phyloP scores from a whole-genome alignment of 768 basidiomycete species.

The Saitozyma sp. region DNA sequence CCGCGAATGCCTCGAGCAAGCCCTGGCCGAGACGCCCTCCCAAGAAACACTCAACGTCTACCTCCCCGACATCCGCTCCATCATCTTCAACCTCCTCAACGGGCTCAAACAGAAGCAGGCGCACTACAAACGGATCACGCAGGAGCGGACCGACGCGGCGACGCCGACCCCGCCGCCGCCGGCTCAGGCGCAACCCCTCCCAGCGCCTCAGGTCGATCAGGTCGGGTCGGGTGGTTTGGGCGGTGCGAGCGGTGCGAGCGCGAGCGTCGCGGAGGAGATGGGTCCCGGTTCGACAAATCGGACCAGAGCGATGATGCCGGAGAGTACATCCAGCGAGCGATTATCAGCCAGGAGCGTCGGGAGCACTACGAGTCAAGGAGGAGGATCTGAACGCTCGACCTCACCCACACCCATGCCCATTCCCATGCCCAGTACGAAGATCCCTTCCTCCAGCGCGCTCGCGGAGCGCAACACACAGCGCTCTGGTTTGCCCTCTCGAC shows the following conservation, averaged over 20 bases:
- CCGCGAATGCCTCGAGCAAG: slow-evolving; percentile 81
- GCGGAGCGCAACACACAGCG: slow-evolving; percentile 30
- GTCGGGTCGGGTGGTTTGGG: too few species aligned
- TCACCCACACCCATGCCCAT: too few species aligned
- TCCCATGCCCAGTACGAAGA: slow-evolving; percentile 11
- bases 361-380: too few species aligned
- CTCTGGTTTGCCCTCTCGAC: slow-evolving; percentile 34
- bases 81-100: slow-evolving; percentile 88
- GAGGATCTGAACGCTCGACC: too few species aligned
- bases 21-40: slow-evolving; percentile 85
- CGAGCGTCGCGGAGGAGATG: too few species aligned
- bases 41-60: slow-evolving; percentile 81
- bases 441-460: slow-evolving; percentile 30
- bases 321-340: too few species aligned
- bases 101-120: slow-evolving; percentile 92
- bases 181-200: not conserved
- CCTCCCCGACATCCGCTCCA: slow-evolving; percentile 83
- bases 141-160: not conserved
- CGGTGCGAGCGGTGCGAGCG: too few species aligned
- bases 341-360: too few species aligned
- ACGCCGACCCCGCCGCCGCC: not conserved
- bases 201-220: too few species aligned
- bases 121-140: slow-evolving; percentile 73
- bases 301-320: too few species aligned
- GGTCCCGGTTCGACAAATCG: too few species aligned